Evolutionary conservation across 768 basidiomycete species (phyloP).

Genomic region (Kwoniella bestiolae): DNA sequence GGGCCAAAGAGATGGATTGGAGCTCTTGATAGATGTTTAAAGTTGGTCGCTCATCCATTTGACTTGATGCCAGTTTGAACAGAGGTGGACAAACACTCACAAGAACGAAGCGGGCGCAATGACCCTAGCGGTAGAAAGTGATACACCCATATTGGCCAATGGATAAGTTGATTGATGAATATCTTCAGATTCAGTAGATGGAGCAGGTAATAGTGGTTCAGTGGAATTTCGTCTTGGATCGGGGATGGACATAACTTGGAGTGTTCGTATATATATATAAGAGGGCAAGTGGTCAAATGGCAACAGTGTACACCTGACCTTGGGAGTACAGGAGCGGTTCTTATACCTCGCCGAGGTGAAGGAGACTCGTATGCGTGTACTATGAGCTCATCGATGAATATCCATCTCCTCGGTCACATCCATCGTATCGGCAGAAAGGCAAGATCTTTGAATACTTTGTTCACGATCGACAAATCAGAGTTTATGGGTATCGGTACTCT

Average conservation of each 20-base stretch:
- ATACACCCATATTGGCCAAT: constrained; percentile 48
- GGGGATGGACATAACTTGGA: constrained; percentile 15
- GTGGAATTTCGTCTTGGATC: constrained; percentile 25
- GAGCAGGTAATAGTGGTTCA: constrained; percentile 32
- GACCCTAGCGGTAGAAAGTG: constrained; percentile 47
- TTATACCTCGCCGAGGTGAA: neutral
- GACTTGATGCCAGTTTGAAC: no score
- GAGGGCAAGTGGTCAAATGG: no score
- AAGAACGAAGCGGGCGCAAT: constrained; percentile 45
- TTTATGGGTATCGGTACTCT: neutral
- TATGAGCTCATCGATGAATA: no score
- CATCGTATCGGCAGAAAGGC: no score
- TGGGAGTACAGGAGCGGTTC: no score
- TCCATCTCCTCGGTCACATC: no score
- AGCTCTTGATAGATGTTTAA: no score
- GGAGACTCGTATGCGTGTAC: neutral
- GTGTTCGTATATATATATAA: no score
- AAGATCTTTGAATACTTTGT: neutral
- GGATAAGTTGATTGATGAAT: constrained; percentile 17
- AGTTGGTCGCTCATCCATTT: no score
- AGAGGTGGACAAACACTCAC: constrained; percentile 34
- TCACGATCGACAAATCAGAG: neutral
- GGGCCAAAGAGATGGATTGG: no score
- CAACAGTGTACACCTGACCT: no score
- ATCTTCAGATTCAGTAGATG: constrained; percentile 19